Conservation (phyloP, 495 filamentous ascomycete species). For the Penicillium simplicissimum region DNA sequence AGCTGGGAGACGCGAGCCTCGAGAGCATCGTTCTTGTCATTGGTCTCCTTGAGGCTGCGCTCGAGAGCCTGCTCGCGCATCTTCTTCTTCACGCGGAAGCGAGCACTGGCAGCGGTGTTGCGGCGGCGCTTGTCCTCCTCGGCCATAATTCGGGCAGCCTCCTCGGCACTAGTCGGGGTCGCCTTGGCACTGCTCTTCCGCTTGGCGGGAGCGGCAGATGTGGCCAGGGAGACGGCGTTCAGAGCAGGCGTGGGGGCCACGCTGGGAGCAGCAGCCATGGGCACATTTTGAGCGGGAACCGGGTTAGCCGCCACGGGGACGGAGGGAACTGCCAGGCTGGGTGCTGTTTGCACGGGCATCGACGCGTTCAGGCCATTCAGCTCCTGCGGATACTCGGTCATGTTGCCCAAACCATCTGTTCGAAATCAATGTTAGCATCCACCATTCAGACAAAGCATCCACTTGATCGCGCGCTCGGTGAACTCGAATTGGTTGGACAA, state of each 20-base stretch:
- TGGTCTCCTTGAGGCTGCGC: conserved; percentile 84
- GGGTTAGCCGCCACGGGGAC: conserved; percentile 20
- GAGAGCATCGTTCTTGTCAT: conserved; percentile 74
- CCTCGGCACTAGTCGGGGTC: conserved; percentile 38
- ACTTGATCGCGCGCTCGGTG: conserved; percentile 14
- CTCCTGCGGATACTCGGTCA: conserved; percentile 37
- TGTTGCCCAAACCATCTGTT: conserved; percentile 39
- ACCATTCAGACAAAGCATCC: conserved; percentile 3
- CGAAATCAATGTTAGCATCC: conserved; percentile 19
- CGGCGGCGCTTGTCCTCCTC: conserved; percentile 98
- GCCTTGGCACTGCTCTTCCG: conserved; percentile 44
- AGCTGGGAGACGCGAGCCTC: conserved; percentile 81
- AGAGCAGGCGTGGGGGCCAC: conserved; percentile 22
- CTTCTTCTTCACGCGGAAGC: conserved; percentile 99
- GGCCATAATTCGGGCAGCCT: conserved; percentile 67
- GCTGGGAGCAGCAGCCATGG: conserved; percentile 23
- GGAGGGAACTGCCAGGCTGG: conserved; percentile 29
- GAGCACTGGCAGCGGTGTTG: conserved; percentile 92
- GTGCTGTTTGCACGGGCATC: conserved; percentile 32
- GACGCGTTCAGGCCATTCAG: conserved; percentile 31
- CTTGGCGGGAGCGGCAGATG: conserved; percentile 33
- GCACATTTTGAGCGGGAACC: conserved; percentile 27
- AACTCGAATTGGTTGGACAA: conserved; percentile 11
- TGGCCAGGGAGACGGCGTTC: conserved; percentile 16
- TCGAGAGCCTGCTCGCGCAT: conserved; percentile 93